Base-by-base conservation (phyloP, 306 rosid genomes). In the Quercus berberidifolia region DNA sequence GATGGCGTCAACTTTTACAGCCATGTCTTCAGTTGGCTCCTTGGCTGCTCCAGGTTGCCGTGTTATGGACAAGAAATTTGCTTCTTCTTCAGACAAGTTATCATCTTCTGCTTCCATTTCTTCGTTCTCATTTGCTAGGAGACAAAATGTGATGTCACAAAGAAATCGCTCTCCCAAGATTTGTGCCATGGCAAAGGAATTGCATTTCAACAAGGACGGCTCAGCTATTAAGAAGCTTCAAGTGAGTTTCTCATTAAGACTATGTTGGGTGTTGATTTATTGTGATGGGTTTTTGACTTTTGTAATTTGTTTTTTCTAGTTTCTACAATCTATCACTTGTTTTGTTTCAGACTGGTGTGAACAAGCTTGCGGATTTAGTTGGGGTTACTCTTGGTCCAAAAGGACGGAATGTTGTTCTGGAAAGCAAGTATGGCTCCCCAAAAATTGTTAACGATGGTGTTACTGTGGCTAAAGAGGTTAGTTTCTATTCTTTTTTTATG, bases 381-480 rank as follows among this genome's bases (percentile, higher is more conserved):
- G 99, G 99, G 5, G 99, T 96, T 69, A 96, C 99, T 0, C 99
- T 96, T 79, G 99, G 99, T 49, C 99, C 99, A 3, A 96, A 93
- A 84, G 99, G 99, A 38, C 90, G 99, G 83, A 96, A 96, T 84
- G 99, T 96, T 68, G 99, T 96, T 51, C 77, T 96, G 1, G 99
- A 96, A 76, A 96, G 99, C 93, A 96, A 96, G 82, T 96, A 96
- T 77, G 99, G 99, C 71, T 96, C 99, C 30, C 99, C 99, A 23
- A 96, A 87, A 76, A 96, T 96, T 79, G 99, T 96, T 38, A 96
- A 96, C 26, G 99, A 96, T 76, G 99, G 99, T 81, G 99, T 96
- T 13, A 96, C 99, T 0, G 99, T 96, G 8, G 99, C 99, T 0
- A 96, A 74, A 85, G 99, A 96, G 99, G 99, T 95, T 33, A 43